Evolutionary conservation across 2,329 filamentous ascomycete species (phyloP).

Genomic region (Aspergillus fumigatus): DNA sequence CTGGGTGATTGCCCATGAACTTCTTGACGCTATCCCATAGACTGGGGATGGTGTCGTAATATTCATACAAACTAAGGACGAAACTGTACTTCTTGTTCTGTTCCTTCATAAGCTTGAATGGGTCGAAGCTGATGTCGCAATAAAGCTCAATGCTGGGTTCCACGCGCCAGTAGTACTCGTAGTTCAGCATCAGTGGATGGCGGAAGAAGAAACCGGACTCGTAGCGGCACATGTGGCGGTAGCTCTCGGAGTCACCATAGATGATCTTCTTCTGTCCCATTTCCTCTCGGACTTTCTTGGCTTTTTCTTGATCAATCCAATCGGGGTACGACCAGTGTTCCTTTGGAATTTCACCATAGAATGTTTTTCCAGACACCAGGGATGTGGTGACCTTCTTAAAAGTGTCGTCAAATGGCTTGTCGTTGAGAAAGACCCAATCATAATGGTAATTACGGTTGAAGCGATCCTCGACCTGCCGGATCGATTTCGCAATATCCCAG

Average conservation of each 20-base stretch:
- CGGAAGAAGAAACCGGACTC: slow-evolving; percentile 99
- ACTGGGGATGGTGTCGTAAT: slow-evolving; percentile 91
- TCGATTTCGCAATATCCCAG: slow-evolving; percentile 95
- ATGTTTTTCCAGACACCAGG: slow-evolving; percentile 86
- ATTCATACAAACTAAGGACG: slow-evolving; percentile 91
- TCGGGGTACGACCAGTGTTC: slow-evolving; percentile 98
- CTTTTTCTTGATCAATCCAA: slow-evolving; percentile 93
- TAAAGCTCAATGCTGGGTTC: slow-evolving; percentile 95
- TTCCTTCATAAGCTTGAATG: slow-evolving; percentile 94
- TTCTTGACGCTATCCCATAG: slow-evolving; percentile 94
- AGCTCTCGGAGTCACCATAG: slow-evolving; percentile 94
- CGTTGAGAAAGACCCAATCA: slow-evolving; percentile 99
- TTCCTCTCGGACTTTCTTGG: slow-evolving; percentile 82
- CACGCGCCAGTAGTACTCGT: slow-evolving; percentile 99
- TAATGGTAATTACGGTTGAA: slow-evolving; percentile 98
- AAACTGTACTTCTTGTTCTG: slow-evolving; percentile 99
- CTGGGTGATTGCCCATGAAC: slow-evolving; percentile 84
- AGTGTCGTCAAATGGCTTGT: slow-evolving; percentile 83
- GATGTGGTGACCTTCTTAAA: slow-evolving; percentile 91
- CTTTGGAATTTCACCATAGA: slow-evolving; percentile 81
- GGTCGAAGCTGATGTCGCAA: slow-evolving; percentile 93
- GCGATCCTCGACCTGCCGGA: slow-evolving; percentile 93
- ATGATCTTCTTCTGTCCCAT: slow-evolving; percentile 96
- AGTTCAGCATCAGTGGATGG: slow-evolving; percentile 87
- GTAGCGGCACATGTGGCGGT: slow-evolving; percentile 99